A percentile compares a stretch with the other conserved stretches of the same genome.
These are phyloP conservation scores for Lagerstroemia speciosa DNA, from an alignment of 345 rosid genomes.

Conservation along the genomic window DNA sequence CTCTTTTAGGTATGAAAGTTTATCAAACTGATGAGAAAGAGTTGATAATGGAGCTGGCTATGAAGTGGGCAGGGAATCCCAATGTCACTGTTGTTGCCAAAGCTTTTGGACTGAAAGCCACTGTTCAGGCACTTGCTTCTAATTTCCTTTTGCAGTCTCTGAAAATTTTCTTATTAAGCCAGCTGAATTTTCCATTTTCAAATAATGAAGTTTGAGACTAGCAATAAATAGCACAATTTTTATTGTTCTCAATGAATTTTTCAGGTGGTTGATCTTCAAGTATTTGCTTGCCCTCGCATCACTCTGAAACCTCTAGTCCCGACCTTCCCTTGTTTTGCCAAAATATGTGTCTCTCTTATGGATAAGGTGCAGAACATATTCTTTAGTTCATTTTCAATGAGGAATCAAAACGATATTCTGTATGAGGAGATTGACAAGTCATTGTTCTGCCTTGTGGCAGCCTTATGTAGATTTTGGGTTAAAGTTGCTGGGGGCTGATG, in stretches of 20 bases:
- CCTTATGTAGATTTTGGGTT: slow-evolving; percentile 95
- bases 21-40: slow-evolving; percentile 91
- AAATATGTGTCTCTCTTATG: slow-evolving; percentile 83
- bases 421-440: not conserved
- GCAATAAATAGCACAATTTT: not conserved
- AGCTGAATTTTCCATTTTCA: not conserved
- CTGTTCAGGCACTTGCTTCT: slow-evolving; percentile 53
- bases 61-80: slow-evolving; percentile 97
- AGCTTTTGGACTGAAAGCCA: slow-evolving; percentile 84
- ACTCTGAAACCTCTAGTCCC: slow-evolving; percentile 89
- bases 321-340: slow-evolving; percentile 91
- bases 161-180: too few relatives aligned
- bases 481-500: slow-evolving; percentile 80
- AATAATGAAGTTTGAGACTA: not conserved
- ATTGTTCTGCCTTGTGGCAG: slow-evolving; percentile 28
- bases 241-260: slow-evolving; percentile 10
- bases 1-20: slow-evolving; percentile 70
- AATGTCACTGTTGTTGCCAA: slow-evolving; percentile 60
- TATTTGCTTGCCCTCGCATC: slow-evolving; percentile 81
- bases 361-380: slow-evolving; percentile 49
- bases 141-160: not conserved
- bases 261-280: slow-evolving; percentile 91
- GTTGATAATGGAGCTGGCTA: slow-evolving; percentile 71
- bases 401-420: not conserved
- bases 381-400: not conserved